Evolutionary conservation across 1,284 basidiomycete genomes (phyloP).

Genomic region (Heterobasidion irregulare): DNA sequence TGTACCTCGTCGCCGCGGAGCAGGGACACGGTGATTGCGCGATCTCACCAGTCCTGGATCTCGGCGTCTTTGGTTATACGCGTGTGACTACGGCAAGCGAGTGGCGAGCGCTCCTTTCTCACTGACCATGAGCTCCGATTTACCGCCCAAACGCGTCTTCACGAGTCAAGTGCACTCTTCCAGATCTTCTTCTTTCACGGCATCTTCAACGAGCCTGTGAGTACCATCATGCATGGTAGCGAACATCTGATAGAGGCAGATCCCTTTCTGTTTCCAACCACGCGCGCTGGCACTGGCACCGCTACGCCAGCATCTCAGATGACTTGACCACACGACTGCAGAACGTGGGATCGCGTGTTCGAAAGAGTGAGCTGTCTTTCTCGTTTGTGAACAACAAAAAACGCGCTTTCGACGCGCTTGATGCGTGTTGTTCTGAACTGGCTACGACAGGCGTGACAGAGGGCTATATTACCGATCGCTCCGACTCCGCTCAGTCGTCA

Average conservation of each 20-base stretch:
- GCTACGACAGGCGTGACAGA: constrained; percentile 34
- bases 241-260: no score
- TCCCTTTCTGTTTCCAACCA: no score
- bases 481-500: constrained; percentile 13
- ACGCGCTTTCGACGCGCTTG: constrained; percentile 19
- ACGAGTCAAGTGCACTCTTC: constrained; percentile 2
- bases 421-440: no score
- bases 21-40: not conserved
- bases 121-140: not conserved
- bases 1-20: not conserved
- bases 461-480: constrained; percentile 34
- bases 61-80: not conserved
- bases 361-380: constrained; percentile 28
- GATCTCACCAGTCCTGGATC: constrained; percentile 1
- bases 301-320: constrained; percentile 18
- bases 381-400: not conserved
- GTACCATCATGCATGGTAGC: not conserved
- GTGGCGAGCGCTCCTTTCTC: not conserved
- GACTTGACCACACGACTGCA: constrained; percentile 37
- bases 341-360: constrained; percentile 37
- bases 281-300: not conserved
- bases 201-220: constrained; percentile 5
- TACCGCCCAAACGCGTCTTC: constrained; percentile 5
- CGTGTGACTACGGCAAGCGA: not conserved
- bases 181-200: not conserved